phyloP scores from a whole-genome alignment of 306 rosid species.

The Canavalia gladiata region DNA sequence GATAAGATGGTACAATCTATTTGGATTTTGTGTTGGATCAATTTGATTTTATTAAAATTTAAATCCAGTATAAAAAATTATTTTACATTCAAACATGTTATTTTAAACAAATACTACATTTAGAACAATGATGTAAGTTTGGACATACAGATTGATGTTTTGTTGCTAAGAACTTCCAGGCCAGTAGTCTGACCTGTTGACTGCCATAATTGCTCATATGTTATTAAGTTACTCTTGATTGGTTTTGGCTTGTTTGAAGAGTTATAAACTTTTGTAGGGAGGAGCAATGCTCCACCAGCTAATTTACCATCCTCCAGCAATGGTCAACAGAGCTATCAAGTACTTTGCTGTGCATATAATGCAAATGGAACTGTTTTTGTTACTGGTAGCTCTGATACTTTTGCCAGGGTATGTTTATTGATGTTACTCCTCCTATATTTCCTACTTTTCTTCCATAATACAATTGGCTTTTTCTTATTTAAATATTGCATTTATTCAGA shows the following conservation, averaged over 20 bases:
- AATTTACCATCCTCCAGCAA: conserved; percentile 70
- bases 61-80: conserved; percentile 3
- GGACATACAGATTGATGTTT: conserved; percentile 7
- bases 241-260: conserved; percentile 45
- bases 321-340: conserved; percentile 69
- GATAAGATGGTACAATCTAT: conserved; percentile 34
- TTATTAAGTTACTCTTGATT: conserved; percentile 38
- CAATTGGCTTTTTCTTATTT: conserved; percentile 45
- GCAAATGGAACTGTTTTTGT: conserved; percentile 94
- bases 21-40: conserved; percentile 36
- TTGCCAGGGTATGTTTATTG: conserved; percentile 74
- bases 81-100: conserved; percentile 29
- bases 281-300: conserved; percentile 63
- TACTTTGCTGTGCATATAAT: conserved; percentile 91
- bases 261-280: conserved; percentile 66
- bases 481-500: conserved; percentile 47
- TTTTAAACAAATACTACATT: conserved; percentile 27
- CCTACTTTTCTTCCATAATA: conserved; percentile 34
- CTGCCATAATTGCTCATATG: conserved; percentile 30
- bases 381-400: conserved; percentile 92
- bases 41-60: conserved; percentile 35
- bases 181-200: conserved; percentile 46
- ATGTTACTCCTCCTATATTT: conserved; percentile 42
- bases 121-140: conserved; percentile 21
- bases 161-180: conserved; percentile 46